Conservation (phyloP, 805 yeast species). For the Schwanniomyces polymorphus region DNA sequence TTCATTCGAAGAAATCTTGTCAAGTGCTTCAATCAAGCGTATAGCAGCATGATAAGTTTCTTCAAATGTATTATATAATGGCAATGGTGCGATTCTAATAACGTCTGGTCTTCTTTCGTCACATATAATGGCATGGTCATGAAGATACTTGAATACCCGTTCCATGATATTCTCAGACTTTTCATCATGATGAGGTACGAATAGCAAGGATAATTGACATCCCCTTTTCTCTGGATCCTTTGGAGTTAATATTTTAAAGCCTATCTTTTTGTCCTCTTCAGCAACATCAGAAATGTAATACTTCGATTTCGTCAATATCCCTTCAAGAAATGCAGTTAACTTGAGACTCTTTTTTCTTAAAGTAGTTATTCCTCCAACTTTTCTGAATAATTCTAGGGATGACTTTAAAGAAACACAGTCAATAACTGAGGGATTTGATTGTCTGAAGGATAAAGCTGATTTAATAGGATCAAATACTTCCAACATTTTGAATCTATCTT, state of each 20-base stretch:
- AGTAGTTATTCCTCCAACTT: conserved; percentile 62
- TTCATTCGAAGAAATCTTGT: conserved; percentile 6
- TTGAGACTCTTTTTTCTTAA: conserved; percentile 56
- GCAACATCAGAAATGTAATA: conserved; percentile 39
- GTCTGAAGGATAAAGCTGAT: conserved; percentile 88
- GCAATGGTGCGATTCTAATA: conserved; percentile 84
- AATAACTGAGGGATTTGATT: conserved; percentile 86
- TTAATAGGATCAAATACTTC: conserved; percentile 75
- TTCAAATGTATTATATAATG: conserved; percentile 74
- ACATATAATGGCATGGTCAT: conserved; percentile 64
- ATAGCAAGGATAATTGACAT: conserved; percentile 76
- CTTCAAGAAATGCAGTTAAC: conserved; percentile 59
- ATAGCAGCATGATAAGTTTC: conserved; percentile 55
- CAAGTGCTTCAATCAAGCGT: conserved; percentile 43
- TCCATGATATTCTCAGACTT: conserved; percentile 59
- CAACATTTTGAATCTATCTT: conserved; percentile 74
- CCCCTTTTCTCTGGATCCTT: conserved; percentile 58
- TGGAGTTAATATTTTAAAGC: conserved; percentile 79
- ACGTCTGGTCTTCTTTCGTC: conserved; percentile 92
- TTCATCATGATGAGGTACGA: conserved; percentile 43
- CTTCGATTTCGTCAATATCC: conserved; percentile 43
- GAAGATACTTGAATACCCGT: conserved; percentile 49
- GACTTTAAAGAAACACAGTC: conserved; percentile 75
- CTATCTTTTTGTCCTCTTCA: conserved; percentile 19
- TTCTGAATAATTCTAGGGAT: conserved; percentile 59